Conservation (phyloP, 2,329 filamentous ascomycete species). For the Pseudogymnoascus sp. region DNA sequence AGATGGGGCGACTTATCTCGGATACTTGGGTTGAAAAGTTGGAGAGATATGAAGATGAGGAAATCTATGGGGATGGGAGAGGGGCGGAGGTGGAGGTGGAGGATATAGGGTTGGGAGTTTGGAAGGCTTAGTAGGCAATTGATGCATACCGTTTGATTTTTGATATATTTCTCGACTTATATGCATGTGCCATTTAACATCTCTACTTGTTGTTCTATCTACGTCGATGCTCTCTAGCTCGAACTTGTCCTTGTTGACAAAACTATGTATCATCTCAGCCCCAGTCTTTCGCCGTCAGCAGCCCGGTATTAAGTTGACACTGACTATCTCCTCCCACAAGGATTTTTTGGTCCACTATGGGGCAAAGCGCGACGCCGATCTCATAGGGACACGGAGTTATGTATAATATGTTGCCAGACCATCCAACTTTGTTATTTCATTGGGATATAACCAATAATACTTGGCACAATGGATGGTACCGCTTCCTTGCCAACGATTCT, state of each 20-base stretch:
- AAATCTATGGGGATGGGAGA: background rate
- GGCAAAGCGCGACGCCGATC: background rate
- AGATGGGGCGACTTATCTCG: background rate
- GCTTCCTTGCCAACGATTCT: background rate
- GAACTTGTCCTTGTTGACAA: background rate
- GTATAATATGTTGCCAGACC: background rate
- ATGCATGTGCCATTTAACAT: background rate
- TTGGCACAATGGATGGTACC: background rate
- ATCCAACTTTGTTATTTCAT: background rate
- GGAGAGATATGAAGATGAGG: background rate
- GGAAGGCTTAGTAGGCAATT: conserved; percentile 8
- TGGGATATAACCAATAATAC: background rate
- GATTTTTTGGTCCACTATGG: background rate
- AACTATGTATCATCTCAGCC: background rate
- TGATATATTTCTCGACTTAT: background rate
- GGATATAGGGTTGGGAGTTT: conserved; percentile 2
- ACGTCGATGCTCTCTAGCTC: background rate
- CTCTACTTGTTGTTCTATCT: background rate
- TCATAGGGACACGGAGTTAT: background rate
- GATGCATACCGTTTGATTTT: conserved; percentile 8
- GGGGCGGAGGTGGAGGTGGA: background rate
- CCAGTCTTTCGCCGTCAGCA: background rate
- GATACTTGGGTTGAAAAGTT: background rate
- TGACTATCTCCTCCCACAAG: background rate
- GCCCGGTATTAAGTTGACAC: background rate